Evolutionary conservation across 345 rosid species (phyloP), one percentile per base, ranked within the genome.

Genomic region (Eucalyptus sp.): DNA sequence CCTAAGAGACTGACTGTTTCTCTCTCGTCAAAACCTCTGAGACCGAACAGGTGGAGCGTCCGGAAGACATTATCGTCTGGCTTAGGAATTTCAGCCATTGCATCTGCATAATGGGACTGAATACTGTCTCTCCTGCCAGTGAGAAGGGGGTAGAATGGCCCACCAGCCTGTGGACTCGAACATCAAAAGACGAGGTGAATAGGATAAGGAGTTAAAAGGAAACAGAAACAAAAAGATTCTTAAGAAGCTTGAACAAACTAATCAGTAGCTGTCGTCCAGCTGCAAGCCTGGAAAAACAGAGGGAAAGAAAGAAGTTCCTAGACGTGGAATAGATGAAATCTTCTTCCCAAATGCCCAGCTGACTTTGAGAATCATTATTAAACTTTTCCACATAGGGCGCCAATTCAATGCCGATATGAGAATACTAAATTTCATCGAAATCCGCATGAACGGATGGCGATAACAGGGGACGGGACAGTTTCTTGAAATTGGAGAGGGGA

Each of bases 1-100:
- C 95, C 96, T 91, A 92, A 60, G 88, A 93, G 94, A 89, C 88
- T 87, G 92, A 94, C 94, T 41, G 92, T 93, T 89, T 94, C 95
- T 90, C 92, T 91, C 86, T 89, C 89, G 81, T 66, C 89, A 87
- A 94, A 94, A 64, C 94, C 95, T 90, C 93, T 92, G 66, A 44
- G 86, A 16, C 87, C 22, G 62, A 93, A 94, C 33, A 93, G 91
- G 60, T 80, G 76, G 68, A 94, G 93, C 29, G 88, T 93, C 87
- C 52, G 71, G 22, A 56, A 51, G 58, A 94, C 86, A 81, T 91
- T 90, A 56, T 89, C 92, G 27, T 87, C 90, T 6, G 96, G 96
- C 29, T 50, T 90, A 43, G 96, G 94, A 44, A 94, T 91, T 41
- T 90, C 94, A 52, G 89, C 86, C 89, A 52, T 68, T 54, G 93